Evolutionary conservation across 169 alveolate species (phyloP), one percentile per base, ranked within the genome.

Genomic region (Plasmodium billcollinsi): DNA sequence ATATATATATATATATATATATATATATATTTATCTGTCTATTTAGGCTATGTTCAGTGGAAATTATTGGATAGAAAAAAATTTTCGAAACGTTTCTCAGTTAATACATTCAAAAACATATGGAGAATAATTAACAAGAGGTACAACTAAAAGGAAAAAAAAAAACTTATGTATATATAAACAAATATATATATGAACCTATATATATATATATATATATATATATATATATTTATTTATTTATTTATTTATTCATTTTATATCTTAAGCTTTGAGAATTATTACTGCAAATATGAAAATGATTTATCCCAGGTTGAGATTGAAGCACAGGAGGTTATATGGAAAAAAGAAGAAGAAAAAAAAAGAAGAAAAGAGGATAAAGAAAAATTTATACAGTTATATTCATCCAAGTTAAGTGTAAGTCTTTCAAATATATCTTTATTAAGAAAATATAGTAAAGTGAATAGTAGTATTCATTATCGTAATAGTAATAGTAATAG

Each of bases 91-190:
- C 56, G 67, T 7, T 69, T 49, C 33, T 76, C 89, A 8, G 70
- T 66, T 21, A 76, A 76, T 56, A 63, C 74, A 18, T 76, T 76
- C 39, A 76, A 76, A 69, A 63, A 76, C 50, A 62, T 76, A 65
- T 76, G 89, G 89, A 76, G 89, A 76, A 20, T 66, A 29, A 76
- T 76, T 47, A 63, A 76, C 14, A 76, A 59, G 56, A 63, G 58
- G 89, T 76, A 76, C n/a, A 54, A 33, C 45, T 33, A 33, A 43
- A 43, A 12, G 43, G 67, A 69, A 49, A 69, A 45, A 45, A 70
- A 52, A 39, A 33, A 20, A 24, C n/a, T 9, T 2, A 14, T 5
- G 9, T 72, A 26, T 54, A 52, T 18, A 1, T 69, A 4, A 12
- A 50, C 4, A 12, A 50, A 50, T 50, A 12, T 50, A 7, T 15